Conservation (phyloP, 768 basidiomycete genomes). For the Baorangia bicolor region DNA sequence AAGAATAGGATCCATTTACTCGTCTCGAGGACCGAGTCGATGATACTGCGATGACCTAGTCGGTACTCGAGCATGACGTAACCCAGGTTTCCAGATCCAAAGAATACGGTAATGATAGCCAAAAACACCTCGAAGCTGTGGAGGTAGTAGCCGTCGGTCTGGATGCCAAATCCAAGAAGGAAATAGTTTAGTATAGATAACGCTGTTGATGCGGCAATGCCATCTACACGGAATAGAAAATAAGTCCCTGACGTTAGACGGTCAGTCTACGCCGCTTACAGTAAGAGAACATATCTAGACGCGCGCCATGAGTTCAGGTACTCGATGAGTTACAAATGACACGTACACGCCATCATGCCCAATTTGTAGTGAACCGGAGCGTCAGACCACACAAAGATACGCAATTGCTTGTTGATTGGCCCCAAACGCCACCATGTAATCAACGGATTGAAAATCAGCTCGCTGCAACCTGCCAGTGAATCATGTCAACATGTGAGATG, state of each 20-base stretch:
- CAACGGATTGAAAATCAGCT: conserved; percentile 85
- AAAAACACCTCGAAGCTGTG: conserved; percentile 81
- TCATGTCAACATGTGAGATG: conserved; percentile 33
- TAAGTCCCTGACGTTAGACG: conserved; percentile 1
- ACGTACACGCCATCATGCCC: conserved; percentile 53
- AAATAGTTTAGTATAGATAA: conserved; percentile 71
- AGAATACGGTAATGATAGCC: conserved; percentile 69
- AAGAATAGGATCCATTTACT: conserved; percentile 37
- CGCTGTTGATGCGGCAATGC: conserved; percentile 65
- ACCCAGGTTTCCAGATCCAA: conserved; percentile 68
- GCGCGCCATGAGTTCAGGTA: conserved; percentile 1
- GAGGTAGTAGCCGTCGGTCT: conserved; percentile 75
- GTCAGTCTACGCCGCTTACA: conserved; percentile 34
- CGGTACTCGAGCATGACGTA: conserved; percentile 73
- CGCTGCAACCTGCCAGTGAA: conserved; percentile 23
- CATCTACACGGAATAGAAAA: conserved; percentile 22
- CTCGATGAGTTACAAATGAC: neutral
- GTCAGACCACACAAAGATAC: conserved; percentile 72
- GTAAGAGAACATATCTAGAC: conserved; percentile 50
- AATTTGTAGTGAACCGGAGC: conserved; percentile 84
- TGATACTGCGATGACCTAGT: conserved; percentile 42
- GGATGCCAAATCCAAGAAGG: conserved; percentile 67
- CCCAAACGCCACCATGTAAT: conserved; percentile 74
- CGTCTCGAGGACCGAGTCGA: conserved; percentile 24
- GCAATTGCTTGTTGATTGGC: conserved; percentile 81